Evolutionary conservation across 2,329 filamentous ascomycete species (phyloP), one percentile per base, ranked within the genome.

Genomic region (Colletotrichum sp.): DNA sequence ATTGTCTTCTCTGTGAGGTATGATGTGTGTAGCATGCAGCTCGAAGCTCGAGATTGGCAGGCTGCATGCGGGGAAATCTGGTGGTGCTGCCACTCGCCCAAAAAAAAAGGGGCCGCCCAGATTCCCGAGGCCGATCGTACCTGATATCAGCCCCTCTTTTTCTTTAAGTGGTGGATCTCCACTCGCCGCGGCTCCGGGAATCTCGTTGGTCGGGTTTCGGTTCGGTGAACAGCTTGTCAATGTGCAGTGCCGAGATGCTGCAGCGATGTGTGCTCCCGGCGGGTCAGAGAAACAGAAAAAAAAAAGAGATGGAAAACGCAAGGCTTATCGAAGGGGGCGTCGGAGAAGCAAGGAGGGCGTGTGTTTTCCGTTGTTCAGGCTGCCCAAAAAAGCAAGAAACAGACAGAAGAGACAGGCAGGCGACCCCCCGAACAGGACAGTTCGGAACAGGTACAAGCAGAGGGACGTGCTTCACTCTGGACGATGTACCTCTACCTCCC

Each of bases 391-490:
- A 73, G 66, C 71, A 73, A 69, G 26, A 69, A 62, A 13, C n/a
- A 39, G 21, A 49, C 44, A 60, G 21, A 21, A 28, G 10, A 32
- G n/a, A 39, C 6, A 21, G 28, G 62, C 16, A 66, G 65, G 30
- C 21, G 26, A 34, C 34, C 44, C 64, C 36, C 67, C 32, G 21
- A 67, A 24, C 28, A 49, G 39, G 34, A 63, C n/a, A 10, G 24
- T 62, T 32, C 8, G 18, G 72, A 62, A 75, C 62, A 24, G 36
- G 52, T 72, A 75, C 72, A 72, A 36, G 68, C 34, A 30, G 34
- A 66, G 69, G 72, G 69, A 67, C 72, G 69, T 72, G 72, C 69
- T 30, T n/a, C 55, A 34, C 52, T 32, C 69, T 12, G 52, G 55
- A 67, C 32, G 28, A 57, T 62, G 72, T 68, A 72, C 55, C 52